These are phyloP conservation scores for Meyerozyma athensensis DNA, from an alignment of 1,139 yeast species.

Conservation along the genomic window DNA sequence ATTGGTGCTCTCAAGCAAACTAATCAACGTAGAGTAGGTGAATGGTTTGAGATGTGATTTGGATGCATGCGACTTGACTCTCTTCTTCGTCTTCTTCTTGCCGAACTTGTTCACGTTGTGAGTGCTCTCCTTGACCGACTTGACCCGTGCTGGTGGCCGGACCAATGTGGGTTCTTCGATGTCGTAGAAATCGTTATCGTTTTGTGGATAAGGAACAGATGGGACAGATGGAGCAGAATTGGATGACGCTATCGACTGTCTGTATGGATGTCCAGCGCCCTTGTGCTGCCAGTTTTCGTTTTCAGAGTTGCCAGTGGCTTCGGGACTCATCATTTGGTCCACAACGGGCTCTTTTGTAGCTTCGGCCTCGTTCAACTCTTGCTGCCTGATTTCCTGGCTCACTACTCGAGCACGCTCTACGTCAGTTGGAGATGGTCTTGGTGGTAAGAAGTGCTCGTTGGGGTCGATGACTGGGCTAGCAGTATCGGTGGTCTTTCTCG, in stretches of 20 bases:
- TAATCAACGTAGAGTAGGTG: conserved; percentile 54
- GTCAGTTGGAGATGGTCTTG: conserved; percentile 33
- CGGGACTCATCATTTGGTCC: neutral
- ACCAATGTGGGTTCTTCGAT: conserved; percentile 35
- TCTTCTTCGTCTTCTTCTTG: conserved; percentile 8
- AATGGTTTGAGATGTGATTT: conserved; percentile 41
- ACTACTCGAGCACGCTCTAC: conserved; percentile 30
- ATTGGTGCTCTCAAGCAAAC: conserved; percentile 57
- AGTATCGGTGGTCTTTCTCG: conserved; percentile 5
- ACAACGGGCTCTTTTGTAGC: neutral
- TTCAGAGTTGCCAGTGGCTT: neutral
- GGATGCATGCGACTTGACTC: conserved; percentile 12
- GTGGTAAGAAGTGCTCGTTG: conserved; percentile 21
- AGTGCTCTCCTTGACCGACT: conserved; percentile 27
- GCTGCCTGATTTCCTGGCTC: conserved; percentile 1
- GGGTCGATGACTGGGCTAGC: neutral
- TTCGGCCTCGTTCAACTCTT: too few relatives aligned
- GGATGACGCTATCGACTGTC: neutral
- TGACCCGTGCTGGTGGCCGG: conserved; percentile 27
- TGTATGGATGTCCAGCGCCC: neutral
- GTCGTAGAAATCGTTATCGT: conserved; percentile 37
- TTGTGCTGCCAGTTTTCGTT: neutral
- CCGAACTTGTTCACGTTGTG: conserved; percentile 7
- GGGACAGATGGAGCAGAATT: neutral
- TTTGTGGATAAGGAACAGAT: neutral